A percentile compares a stretch with the other conserved stretches of the same genome.
phyloP scores from a whole-genome alignment of 164 flowering plant species.

The Litsea cubeba region DNA sequence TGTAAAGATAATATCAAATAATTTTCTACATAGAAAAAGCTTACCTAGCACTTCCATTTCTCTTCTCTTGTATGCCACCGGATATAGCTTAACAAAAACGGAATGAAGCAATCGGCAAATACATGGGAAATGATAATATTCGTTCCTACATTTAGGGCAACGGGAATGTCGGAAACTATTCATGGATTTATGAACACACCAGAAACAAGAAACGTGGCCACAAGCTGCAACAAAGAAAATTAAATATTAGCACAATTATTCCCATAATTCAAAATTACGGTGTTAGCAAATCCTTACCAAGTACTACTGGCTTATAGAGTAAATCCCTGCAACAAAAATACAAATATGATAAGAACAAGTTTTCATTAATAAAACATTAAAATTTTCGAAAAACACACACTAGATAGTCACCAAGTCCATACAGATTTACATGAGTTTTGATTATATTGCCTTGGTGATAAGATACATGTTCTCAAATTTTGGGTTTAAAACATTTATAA shows the following conservation, averaged over 20 bases:
- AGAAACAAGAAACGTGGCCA: conserved; percentile 88
- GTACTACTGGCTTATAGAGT: conserved; percentile 78
- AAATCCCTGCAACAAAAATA: conserved; percentile 59
- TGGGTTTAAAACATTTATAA: too few relatives aligned
- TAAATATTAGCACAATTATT: background rate
- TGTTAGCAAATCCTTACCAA: conserved; percentile 39
- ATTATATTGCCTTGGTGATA: too few relatives aligned
- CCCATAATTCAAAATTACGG: background rate
- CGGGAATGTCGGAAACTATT: conserved; percentile 34
- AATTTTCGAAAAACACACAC: too few relatives aligned
- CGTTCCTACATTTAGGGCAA: conserved; percentile 70
- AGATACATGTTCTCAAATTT: too few relatives aligned
- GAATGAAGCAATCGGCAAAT: conserved; percentile 66
- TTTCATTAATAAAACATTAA: too few relatives aligned
- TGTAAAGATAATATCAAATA: background rate
- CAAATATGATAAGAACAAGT: background rate
- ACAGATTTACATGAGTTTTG: too few relatives aligned
- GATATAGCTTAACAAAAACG: conserved; percentile 63
- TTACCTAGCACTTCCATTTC: conserved; percentile 53
- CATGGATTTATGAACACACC: conserved; percentile 82
- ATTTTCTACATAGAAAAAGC: conserved; percentile 4
- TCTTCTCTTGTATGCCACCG: conserved; percentile 54
- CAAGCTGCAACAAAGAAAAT: conserved; percentile 49
- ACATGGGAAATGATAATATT: conserved; percentile 66
- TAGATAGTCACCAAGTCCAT: too few relatives aligned